Conservation (phyloP, 441 rosid species). For the Metrosideros polymorpha region DNA sequence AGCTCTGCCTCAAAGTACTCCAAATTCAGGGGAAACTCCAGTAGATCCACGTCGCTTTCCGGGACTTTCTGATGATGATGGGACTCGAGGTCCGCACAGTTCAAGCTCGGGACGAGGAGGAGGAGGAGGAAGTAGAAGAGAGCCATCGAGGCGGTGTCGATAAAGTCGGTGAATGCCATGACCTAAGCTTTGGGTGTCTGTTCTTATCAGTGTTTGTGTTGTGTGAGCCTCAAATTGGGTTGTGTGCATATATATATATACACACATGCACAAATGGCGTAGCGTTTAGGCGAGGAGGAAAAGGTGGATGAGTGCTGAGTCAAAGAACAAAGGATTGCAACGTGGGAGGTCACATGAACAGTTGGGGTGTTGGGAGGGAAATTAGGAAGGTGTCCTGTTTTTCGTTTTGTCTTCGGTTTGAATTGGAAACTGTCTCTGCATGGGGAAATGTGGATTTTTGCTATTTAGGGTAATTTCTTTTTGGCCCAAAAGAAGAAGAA, state of each 20-base stretch:
- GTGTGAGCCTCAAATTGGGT: not conserved
- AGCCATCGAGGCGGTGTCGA: not conserved
- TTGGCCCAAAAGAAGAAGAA: not conserved
- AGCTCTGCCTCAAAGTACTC: conserved; percentile 90
- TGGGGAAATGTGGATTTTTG: not conserved
- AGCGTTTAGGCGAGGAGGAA: not conserved
- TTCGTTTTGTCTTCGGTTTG: not conserved
- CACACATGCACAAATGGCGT: not conserved
- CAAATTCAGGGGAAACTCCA: conserved; percentile 75
- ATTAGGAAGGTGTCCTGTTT: not conserved
- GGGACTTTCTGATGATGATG: not conserved
- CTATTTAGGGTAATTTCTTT: not conserved
- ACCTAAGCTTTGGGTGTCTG: not conserved
- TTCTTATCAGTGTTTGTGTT: not conserved
- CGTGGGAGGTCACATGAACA: not conserved
- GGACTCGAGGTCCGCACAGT: not conserved
- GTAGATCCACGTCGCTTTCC: conserved; percentile 34
- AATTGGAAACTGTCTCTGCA: not conserved
- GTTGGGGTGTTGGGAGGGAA: not conserved
- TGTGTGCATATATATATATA: not conserved
- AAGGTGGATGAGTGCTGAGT: not conserved
- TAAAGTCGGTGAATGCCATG: not conserved
- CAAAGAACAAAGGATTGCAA: not conserved
- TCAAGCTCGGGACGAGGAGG: not conserved
- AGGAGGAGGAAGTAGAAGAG: not conserved